Evolutionary conservation across 345 rosid species (phyloP), one percentile per base, ranked within the genome.

Genomic region (Dipteronia dyeriana): DNA sequence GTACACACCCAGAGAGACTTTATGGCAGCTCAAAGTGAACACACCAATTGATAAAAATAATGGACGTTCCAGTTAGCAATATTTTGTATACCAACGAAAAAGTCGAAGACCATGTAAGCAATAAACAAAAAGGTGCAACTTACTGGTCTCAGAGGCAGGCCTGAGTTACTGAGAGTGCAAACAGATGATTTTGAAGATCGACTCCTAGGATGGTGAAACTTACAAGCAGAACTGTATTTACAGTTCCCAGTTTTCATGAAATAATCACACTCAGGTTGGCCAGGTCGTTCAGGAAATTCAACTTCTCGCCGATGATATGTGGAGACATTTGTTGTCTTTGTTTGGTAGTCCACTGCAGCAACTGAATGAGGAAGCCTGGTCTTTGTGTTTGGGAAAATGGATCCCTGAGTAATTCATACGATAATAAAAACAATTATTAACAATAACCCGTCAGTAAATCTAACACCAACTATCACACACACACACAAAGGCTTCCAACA

Each of bases 221-320:
- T 87, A 83, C 90, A 88, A 76, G 77, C 76, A 39, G 85, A 74
- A 67, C 60, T 81, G 31, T 54, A 88, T 78, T 84, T 85, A 66
- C 90, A 88, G 51, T 64, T 74, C 64, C 93, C 88, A 19, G 86
- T 86, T 84, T 81, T 86, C 87, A 87, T 75, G 69, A 77, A 89
- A 77, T 70, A 81, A 71, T 61, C 71, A 78, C 93, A 89, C 49
- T 83, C 83, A 51, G 88, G 85, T 76, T 71, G 78, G 54, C 88
- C 86, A 12, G 85, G 88, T n/a, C 91, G 83, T 67, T 87, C 87
- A 39, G 88, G 91, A 73, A 80, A 85, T 51, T 83, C 80, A 4
- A 56, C 54, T 41, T 65, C 43, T 26, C 45, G 69, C 25, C 23
- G 77, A 71, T 66, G 59, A 19, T 57, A 41, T 19, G 51, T 19